phyloP scores from a whole-genome alignment of 768 basidiomycete species.

The Cystofilobasidium capitatum region DNA sequence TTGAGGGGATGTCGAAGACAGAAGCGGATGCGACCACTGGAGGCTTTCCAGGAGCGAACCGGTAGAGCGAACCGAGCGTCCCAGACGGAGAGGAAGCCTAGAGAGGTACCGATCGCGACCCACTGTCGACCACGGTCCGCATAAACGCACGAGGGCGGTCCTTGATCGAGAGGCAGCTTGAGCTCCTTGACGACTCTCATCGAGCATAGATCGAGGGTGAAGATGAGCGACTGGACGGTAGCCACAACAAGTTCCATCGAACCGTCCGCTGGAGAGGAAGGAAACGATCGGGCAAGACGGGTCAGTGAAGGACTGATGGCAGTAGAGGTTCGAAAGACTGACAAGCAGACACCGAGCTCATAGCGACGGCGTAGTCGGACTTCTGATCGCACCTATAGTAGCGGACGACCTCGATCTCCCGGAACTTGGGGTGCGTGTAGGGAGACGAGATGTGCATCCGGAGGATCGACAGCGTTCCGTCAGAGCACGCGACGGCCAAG shows the following conservation, averaged over 20 bases:
- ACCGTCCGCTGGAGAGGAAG: conserved; percentile 40
- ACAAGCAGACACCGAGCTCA: conserved; percentile 41
- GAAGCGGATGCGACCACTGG: conserved; percentile 45
- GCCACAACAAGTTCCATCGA: conserved; percentile 61
- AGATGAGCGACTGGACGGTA: conserved; percentile 68
- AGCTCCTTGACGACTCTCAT: conserved; percentile 67
- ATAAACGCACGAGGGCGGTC: conserved; percentile 75
- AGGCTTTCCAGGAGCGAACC: conserved; percentile 68
- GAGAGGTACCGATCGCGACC: conserved; percentile 78
- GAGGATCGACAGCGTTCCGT: conserved; percentile 30
- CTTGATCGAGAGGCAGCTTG: conserved; percentile 75
- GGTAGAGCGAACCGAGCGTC: conserved; percentile 87
- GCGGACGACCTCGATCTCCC: conserved; percentile 33
- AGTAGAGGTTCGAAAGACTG: background rate
- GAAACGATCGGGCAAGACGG: too few relatives aligned
- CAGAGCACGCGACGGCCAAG: conserved; percentile 23
- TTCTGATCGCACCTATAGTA: conserved; percentile 29
- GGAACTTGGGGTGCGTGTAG: conserved; percentile 32
- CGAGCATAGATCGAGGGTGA: conserved; percentile 70
- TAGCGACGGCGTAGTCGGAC: conserved; percentile 58
- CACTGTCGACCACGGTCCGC: conserved; percentile 75
- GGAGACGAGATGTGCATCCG: conserved; percentile 32
- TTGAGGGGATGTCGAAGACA: conserved; percentile 1
- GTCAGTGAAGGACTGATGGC: too few relatives aligned
- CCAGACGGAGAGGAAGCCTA: conserved; percentile 80